Conservation (phyloP, 495 filamentous ascomycete species). For the Aspergillus bridgeri region DNA sequence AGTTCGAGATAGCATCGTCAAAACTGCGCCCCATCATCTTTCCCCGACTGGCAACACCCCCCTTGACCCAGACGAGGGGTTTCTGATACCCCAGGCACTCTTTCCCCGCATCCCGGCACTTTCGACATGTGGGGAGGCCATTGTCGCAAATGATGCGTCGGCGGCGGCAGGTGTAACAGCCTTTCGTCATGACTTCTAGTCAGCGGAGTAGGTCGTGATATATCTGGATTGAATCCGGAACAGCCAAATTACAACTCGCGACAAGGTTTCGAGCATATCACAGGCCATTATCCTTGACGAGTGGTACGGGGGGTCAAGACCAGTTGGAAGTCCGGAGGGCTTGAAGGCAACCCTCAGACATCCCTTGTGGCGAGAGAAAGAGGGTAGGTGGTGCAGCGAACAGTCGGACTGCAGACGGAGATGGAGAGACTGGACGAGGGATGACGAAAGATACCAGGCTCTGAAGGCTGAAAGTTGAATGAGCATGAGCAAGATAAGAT, state of each 20-base stretch:
- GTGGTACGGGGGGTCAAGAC: background rate
- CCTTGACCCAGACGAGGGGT: constrained; percentile 50
- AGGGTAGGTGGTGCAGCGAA: background rate
- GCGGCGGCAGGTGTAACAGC: constrained; percentile 49
- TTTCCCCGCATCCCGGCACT: constrained; percentile 60
- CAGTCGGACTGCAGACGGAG: background rate
- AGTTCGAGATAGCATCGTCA: constrained; percentile 29
- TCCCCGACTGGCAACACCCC: constrained; percentile 47
- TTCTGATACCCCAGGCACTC: constrained; percentile 62
- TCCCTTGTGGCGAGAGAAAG: background rate
- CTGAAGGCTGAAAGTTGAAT: background rate
- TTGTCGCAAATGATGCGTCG: constrained; percentile 58
- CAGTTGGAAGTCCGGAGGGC: background rate
- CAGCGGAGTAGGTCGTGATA: background rate
- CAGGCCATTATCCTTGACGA: constrained; percentile 19
- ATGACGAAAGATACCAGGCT: no score
- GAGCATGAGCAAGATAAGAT: background rate
- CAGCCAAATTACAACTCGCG: constrained; percentile 13
- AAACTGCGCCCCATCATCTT: constrained; percentile 52
- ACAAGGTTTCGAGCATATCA: constrained; percentile 16
- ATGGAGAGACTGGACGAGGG: no score
- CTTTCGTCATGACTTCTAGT: constrained; percentile 39
- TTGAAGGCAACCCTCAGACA: background rate
- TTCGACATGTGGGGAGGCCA: constrained; percentile 58
- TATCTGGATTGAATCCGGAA: background rate